Evolutionary conservation across 2,329 filamentous ascomycete species (phyloP).

Genomic region (Beauveria medogensis): DNA sequence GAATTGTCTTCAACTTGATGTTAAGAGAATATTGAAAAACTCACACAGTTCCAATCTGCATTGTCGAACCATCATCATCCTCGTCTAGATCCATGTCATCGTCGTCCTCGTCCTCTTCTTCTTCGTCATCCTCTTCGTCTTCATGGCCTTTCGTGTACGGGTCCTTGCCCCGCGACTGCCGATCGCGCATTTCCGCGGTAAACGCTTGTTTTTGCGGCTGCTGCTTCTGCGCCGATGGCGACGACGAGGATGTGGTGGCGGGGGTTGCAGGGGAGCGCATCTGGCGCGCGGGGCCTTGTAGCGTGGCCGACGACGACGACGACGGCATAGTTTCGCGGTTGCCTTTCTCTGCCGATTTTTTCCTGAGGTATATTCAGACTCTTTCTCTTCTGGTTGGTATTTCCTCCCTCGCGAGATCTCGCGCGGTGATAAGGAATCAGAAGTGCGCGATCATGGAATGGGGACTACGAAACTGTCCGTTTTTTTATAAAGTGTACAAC

Average conservation of each 20-base stretch:
- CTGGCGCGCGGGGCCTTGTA: neutral
- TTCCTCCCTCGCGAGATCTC: too few species aligned
- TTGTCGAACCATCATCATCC: constrained; percentile 1
- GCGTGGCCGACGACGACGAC: too few species aligned
- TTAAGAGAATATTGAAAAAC: neutral
- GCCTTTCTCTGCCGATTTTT: too few species aligned
- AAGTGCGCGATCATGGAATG: too few species aligned
- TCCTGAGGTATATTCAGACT: too few species aligned
- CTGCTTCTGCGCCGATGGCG: neutral
- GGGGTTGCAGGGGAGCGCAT: neutral
- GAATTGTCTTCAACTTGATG: too few species aligned
- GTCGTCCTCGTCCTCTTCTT: constrained; percentile 17
- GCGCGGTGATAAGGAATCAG: too few species aligned
- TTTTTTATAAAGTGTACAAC: neutral
- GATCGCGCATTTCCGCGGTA: constrained; percentile 42
- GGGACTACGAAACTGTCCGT: neutral
- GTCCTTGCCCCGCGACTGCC: constrained; percentile 51
- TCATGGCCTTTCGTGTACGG: constrained; percentile 30
- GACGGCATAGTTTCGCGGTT: too few species aligned
- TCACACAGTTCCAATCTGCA: constrained; percentile 15
- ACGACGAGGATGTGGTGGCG: neutral
- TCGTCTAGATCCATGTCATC: constrained; percentile 4
- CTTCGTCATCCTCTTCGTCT: constrained; percentile 21
- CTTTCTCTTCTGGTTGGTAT: too few species aligned
- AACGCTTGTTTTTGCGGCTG: neutral